A percentile compares a stretch with the other conserved stretches of the same genome.
phyloP scores from a whole-genome alignment of 179 eudicot species.

The Beta macrorhiza region DNA sequence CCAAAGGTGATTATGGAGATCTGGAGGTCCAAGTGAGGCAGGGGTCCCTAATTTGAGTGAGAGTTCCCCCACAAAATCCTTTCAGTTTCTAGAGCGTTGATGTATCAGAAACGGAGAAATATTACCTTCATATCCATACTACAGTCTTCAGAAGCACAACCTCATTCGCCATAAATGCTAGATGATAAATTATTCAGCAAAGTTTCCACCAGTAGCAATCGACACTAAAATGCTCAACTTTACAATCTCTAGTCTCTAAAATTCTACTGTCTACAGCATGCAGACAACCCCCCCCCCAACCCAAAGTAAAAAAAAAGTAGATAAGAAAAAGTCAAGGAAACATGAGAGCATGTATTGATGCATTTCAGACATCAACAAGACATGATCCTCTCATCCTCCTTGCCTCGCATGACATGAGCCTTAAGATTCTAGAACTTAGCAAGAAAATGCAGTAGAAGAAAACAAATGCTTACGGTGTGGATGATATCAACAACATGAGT shows the following conservation, averaged over 20 bases:
- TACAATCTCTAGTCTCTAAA: background rate
- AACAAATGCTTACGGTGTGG: slow-evolving; percentile 66
- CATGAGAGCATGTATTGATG: background rate
- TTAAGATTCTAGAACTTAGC: slow-evolving; percentile 3
- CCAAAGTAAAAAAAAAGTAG: background rate
- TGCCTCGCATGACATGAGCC: background rate
- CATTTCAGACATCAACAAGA: background rate
- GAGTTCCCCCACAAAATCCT: too few relatives aligned
- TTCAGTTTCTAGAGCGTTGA: background rate
- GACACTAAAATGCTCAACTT: background rate
- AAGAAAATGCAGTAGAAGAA: background rate
- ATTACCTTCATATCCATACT: background rate
- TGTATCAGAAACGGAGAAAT: background rate
- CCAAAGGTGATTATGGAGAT: background rate
- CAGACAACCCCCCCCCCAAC: background rate
- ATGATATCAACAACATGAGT: slow-evolving; percentile 76
- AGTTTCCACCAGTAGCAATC: background rate
- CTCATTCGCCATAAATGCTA: background rate
- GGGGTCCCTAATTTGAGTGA: too few relatives aligned
- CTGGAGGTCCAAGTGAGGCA: background rate
- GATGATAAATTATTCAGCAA: background rate
- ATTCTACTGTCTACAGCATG: background rate
- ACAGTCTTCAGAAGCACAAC: background rate
- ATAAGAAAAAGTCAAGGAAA: background rate
- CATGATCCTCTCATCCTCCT: background rate